phyloP scores from a whole-genome alignment of 441 rosid genomes.

The Corymbia citriodora region DNA sequence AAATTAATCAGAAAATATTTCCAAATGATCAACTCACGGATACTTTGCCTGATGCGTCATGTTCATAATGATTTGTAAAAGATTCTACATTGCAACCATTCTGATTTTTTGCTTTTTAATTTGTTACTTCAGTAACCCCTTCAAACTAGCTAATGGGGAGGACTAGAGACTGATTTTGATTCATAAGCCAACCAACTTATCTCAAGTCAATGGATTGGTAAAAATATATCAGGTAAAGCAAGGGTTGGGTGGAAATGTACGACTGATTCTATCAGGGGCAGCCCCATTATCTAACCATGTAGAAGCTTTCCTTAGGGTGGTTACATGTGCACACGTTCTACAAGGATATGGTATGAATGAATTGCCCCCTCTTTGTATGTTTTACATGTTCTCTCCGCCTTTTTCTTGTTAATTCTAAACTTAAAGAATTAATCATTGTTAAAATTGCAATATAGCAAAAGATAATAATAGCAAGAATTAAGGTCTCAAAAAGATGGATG shows the following conservation, averaged over 20 bases:
- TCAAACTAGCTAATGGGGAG: too few relatives aligned
- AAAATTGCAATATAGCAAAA: not conserved
- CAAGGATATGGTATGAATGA: constrained; percentile 86
- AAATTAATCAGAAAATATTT: too few relatives aligned
- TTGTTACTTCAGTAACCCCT: too few relatives aligned
- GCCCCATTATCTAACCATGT: constrained; percentile 87
- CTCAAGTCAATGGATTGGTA: too few relatives aligned
- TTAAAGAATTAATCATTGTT: not conserved
- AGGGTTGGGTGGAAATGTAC: constrained; percentile 83
- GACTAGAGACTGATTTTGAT: too few relatives aligned
- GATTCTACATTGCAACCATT: too few relatives aligned
- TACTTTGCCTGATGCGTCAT: too few relatives aligned
- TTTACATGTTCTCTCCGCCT: not conserved
- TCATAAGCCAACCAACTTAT: too few relatives aligned
- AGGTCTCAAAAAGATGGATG: not conserved
- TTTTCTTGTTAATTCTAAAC: not conserved
- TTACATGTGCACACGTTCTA: constrained; percentile 86
- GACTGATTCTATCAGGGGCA: constrained; percentile 90
- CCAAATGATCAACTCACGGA: too few relatives aligned
- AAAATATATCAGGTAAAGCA: constrained; percentile 58
- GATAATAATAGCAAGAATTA: not conserved
- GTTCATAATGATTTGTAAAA: too few relatives aligned
- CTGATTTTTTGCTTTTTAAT: too few relatives aligned
- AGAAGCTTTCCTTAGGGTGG: constrained; percentile 86
- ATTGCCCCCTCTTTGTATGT: not conserved